These are phyloP conservation scores for Cercophora samala DNA, from an alignment of 495 filamentous ascomycete genomes.

Conservation along the genomic window DNA sequence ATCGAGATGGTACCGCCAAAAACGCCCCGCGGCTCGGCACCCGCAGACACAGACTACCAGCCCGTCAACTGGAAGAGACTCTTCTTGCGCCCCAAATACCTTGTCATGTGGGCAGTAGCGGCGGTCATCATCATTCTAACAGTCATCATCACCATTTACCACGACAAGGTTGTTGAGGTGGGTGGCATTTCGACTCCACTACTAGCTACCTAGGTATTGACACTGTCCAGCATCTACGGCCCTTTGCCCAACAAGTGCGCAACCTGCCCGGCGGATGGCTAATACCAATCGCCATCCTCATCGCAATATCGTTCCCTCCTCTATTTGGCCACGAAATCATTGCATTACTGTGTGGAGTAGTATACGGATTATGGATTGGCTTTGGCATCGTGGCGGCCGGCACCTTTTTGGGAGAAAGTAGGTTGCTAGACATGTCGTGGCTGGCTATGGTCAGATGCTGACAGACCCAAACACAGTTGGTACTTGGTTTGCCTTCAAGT, in stretches of 20 bases:
- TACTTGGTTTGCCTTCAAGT: slow-evolving; percentile 34
- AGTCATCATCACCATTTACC: slow-evolving; percentile 19
- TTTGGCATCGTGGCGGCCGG: slow-evolving; percentile 34
- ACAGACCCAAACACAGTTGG: slow-evolving; percentile 13
- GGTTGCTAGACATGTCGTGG: background rate
- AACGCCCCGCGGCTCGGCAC: background rate
- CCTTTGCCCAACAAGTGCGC: slow-evolving; percentile 30
- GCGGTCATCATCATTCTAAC: slow-evolving; percentile 22
- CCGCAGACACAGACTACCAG: slow-evolving; percentile 22
- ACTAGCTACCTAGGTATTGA: background rate
- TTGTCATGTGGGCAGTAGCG: slow-evolving; percentile 18
- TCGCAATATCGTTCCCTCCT: slow-evolving; percentile 35
- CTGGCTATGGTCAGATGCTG: background rate
- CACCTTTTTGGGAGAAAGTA: slow-evolving; percentile 31
- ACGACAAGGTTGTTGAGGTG: slow-evolving; percentile 25
- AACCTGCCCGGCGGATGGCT: slow-evolving; percentile 30
- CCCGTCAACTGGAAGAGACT: slow-evolving; percentile 26
- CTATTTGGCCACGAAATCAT: slow-evolving; percentile 37
- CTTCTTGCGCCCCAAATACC: slow-evolving; percentile 22
- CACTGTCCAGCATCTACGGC: slow-evolving; percentile 22
- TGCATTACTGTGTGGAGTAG: slow-evolving; percentile 33
- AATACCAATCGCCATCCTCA: slow-evolving; percentile 34
- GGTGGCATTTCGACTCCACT: background rate
- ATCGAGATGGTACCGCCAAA: slow-evolving; percentile 6
- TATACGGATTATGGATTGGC: slow-evolving; percentile 34